phyloP scores from a whole-genome alignment of 2,329 filamentous ascomycete species.

The Microcyclosporella mali region DNA sequence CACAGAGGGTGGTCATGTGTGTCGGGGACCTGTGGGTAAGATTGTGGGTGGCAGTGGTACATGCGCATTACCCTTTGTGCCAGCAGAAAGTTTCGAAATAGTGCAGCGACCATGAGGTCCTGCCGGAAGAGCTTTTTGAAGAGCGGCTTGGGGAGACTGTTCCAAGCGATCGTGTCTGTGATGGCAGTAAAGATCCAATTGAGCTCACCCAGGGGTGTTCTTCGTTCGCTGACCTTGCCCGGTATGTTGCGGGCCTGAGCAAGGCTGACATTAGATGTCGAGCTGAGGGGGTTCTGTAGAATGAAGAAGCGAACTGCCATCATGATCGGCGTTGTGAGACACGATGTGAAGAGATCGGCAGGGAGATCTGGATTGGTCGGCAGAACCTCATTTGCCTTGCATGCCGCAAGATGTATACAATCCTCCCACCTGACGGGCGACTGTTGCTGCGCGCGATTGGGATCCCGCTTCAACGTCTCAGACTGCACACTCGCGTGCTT shows the following conservation, averaged over 20 bases:
- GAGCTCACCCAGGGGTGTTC: slow-evolving; percentile 88
- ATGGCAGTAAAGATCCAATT: slow-evolving; percentile 99
- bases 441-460: slow-evolving; percentile 34
- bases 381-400: slow-evolving; percentile 81
- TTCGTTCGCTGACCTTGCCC: slow-evolving; percentile 82
- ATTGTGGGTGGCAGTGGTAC: slow-evolving; percentile 92
- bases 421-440: slow-evolving; percentile 62
- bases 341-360: slow-evolving; percentile 92
- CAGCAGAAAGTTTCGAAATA: slow-evolving; percentile 93
- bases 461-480: slow-evolving; percentile 68
- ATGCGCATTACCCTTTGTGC: slow-evolving; percentile 93
- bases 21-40: slow-evolving; percentile 83
- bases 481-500: slow-evolving; percentile 89
- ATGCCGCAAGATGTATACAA: slow-evolving; percentile 89
- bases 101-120: slow-evolving; percentile 95
- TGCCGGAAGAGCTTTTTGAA: slow-evolving; percentile 97
- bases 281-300: slow-evolving; percentile 73
- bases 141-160: slow-evolving; percentile 77
- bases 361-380: slow-evolving; percentile 91
- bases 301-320: slow-evolving; percentile 97
- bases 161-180: slow-evolving; percentile 98
- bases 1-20: slow-evolving; percentile 92
- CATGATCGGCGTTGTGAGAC: slow-evolving; percentile 92
- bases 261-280: slow-evolving; percentile 55
- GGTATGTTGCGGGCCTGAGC: slow-evolving; percentile 85